A percentile compares a stretch with the other conserved stretches of the same genome.
Conservation (phyloP, 495 filamentous ascomycete genomes). For the Cenococcum geophilum region DNA sequence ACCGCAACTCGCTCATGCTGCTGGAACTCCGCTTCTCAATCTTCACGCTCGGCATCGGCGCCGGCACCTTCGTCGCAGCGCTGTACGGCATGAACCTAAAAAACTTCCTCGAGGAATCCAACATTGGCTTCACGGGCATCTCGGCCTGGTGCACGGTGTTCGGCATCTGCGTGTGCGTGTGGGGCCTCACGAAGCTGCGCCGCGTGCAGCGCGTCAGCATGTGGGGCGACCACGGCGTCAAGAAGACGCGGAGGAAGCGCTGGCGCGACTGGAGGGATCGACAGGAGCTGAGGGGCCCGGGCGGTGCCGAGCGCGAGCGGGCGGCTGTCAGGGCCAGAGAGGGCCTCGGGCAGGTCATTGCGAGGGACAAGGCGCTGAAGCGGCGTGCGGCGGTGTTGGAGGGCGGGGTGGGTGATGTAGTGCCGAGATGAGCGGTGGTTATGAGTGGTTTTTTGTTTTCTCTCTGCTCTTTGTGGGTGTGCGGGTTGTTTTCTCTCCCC, state of each 20-base stretch:
- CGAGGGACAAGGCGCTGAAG: constrained; percentile 16
- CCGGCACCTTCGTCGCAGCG: constrained; percentile 90
- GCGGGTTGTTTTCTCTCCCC: background rate
- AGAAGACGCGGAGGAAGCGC: background rate
- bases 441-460: background rate
- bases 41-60: constrained; percentile 82
- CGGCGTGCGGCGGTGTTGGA: background rate
- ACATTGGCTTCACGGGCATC: constrained; percentile 75
- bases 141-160: constrained; percentile 63
- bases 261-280: constrained; percentile 14
- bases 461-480: background rate
- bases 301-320: constrained; percentile 1
- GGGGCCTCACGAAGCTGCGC: constrained; percentile 73
- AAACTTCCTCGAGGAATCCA: constrained; percentile 97
- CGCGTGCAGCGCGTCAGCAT: constrained; percentile 88
- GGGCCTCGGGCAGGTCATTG: constrained; percentile 13
- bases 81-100: constrained; percentile 99
- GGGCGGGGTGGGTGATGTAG: constrained; percentile 7
- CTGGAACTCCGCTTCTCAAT: constrained; percentile 96
- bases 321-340: constrained; percentile 9
- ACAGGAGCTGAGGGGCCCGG: constrained; percentile 15
- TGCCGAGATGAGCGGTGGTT: constrained; percentile 48
- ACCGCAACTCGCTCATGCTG: constrained; percentile 97
- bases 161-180: constrained; percentile 67
- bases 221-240: constrained; percentile 44